Conservation (phyloP, 1,284 basidiomycete species). For the Ustilago sp. region DNA sequence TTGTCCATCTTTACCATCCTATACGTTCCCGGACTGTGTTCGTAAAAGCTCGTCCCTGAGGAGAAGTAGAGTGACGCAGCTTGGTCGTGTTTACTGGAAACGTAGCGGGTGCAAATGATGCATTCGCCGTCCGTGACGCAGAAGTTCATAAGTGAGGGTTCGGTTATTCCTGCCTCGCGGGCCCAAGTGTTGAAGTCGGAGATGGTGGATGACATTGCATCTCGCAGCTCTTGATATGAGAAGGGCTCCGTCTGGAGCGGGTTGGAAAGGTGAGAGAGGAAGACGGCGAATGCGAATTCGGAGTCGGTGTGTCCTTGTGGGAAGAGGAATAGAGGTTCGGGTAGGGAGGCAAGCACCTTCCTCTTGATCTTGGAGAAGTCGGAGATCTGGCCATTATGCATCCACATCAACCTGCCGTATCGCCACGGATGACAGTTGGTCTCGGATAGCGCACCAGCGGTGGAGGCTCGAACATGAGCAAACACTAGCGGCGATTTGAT, state of each 20-base stretch:
- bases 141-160: constrained; percentile 93
- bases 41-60: constrained; percentile 88
- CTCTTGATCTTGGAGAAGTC: constrained; percentile 62
- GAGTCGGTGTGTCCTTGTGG: constrained; percentile 66
- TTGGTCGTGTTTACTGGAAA: constrained; percentile 88
- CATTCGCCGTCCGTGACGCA: constrained; percentile 93
- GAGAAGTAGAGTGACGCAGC: constrained; percentile 96
- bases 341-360: constrained; percentile 50
- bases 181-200: constrained; percentile 61
- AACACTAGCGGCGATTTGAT: constrained; percentile 66
- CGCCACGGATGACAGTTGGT: constrained; percentile 68
- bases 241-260: constrained; percentile 45
- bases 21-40: constrained; percentile 73
- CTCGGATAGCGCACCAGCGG: constrained; percentile 61
- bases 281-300: constrained; percentile 64
- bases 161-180: constrained; percentile 49
- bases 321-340: constrained; percentile 61
- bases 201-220: constrained; percentile 64
- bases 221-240: constrained; percentile 48
- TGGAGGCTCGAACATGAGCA: constrained; percentile 63
- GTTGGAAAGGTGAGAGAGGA: constrained; percentile 57
- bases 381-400: constrained; percentile 67
- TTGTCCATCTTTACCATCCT: constrained; percentile 86
- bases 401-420: constrained; percentile 66
- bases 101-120: constrained; percentile 93